Evolutionary conservation across 2,329 filamentous ascomycete species (phyloP).

Genomic region (Aureobasidium melanogenum): DNA sequence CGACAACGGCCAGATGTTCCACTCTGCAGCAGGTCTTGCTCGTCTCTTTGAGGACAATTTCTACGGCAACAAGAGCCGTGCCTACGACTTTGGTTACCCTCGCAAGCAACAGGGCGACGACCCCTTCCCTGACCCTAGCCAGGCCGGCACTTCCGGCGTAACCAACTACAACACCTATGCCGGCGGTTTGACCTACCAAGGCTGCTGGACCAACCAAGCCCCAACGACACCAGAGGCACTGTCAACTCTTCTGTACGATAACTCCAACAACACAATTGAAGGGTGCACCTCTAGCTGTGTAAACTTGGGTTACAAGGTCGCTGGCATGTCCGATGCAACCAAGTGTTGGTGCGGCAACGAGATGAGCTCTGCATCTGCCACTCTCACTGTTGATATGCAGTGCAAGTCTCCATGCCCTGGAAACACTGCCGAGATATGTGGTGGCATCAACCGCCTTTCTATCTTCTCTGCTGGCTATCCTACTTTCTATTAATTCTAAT

Average conservation of each 20-base stretch:
- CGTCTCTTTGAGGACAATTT: slow-evolving; percentile 32
- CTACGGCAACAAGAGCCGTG: slow-evolving; percentile 25
- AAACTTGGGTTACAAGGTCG: slow-evolving; percentile 17
- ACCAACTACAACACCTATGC: slow-evolving; percentile 24
- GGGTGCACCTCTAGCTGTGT: slow-evolving; percentile 24
- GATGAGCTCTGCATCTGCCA: slow-evolving; percentile 4
- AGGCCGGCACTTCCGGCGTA: slow-evolving; percentile 16
- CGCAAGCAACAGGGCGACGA: slow-evolving; percentile 26
- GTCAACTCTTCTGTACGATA: slow-evolving; percentile 20
- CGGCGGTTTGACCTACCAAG: slow-evolving; percentile 28
- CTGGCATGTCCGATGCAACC: slow-evolving; percentile 5
- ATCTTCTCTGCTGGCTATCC: slow-evolving; percentile 23
- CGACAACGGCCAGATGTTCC: slow-evolving; percentile 29
- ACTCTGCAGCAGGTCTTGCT: slow-evolving; percentile 25
- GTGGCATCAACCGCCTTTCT: slow-evolving; percentile 23
- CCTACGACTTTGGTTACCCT: slow-evolving; percentile 30
- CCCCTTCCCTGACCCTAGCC: slow-evolving; percentile 26
- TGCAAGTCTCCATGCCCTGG: slow-evolving; percentile 25
- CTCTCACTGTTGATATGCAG: slow-evolving; percentile 24
- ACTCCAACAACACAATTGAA: slow-evolving; percentile 24
- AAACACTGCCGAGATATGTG: slow-evolving; percentile 25
- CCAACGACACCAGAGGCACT: slow-evolving; percentile 17
- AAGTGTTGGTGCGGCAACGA: slow-evolving; percentile 11
- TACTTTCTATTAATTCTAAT: background rate
- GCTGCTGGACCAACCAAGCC: slow-evolving; percentile 27